phyloP scores from a whole-genome alignment of 169 alveolate species.

The Theileria orientalis region DNA sequence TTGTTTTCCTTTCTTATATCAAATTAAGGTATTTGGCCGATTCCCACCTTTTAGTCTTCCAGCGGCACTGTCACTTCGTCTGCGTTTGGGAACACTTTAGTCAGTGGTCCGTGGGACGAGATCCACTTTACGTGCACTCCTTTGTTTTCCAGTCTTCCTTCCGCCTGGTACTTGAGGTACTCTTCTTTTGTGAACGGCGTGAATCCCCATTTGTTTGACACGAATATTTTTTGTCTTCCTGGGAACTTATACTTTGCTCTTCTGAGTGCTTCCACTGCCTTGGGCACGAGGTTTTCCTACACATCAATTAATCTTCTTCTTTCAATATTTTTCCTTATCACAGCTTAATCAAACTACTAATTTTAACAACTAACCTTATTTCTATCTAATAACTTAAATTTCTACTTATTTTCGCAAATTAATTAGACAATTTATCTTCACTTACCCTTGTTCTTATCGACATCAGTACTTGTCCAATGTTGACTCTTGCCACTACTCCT shows the following conservation, averaged over 20 bases:
- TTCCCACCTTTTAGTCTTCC: too few species aligned
- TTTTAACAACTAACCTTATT: not conserved
- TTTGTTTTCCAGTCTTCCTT: conserved; percentile 89
- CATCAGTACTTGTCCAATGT: conserved; percentile 93
- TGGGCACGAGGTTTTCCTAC: conserved; percentile 79
- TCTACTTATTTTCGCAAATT: not conserved
- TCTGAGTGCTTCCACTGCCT: conserved; percentile 94
- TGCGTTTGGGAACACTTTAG: conserved; percentile 67
- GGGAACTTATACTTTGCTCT: conserved; percentile 99
- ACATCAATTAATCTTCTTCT: not conserved
- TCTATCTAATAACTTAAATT: not conserved
- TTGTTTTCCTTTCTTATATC: too few species aligned
- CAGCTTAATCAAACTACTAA: too few species aligned
- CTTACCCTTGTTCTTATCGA: conserved; percentile 91
- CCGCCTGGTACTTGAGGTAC: conserved; percentile 89
- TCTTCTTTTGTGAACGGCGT: conserved; percentile 92
- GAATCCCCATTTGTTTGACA: conserved; percentile 98
- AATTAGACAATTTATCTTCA: too few species aligned
- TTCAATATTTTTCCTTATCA: too few species aligned
- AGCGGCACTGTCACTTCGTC: conserved; percentile 49
- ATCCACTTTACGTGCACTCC: conserved; percentile 88
- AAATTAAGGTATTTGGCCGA: too few species aligned
- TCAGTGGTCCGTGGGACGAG: conserved; percentile 77
- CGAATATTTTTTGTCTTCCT: conserved; percentile 97
- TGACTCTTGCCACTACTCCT: conserved; percentile 95